Conservation (phyloP, 2,329 filamentous ascomycete species). For the Myriosclerotinia scirpicola region DNA sequence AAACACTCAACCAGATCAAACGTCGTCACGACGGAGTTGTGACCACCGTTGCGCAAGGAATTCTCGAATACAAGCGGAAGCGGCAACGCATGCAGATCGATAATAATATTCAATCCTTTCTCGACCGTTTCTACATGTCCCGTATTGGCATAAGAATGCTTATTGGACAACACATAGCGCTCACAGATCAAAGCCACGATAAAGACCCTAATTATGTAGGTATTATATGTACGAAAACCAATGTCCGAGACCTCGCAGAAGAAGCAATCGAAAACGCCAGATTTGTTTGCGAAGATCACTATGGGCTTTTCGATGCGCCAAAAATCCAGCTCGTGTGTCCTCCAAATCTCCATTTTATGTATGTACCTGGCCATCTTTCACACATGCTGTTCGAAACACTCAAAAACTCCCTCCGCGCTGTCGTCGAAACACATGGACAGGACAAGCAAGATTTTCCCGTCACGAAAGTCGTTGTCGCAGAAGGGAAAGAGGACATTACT, state of each 20-base stretch:
- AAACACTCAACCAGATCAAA: slow-evolving; percentile 91
- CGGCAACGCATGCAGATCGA: slow-evolving; percentile 98
- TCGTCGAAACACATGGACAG: slow-evolving; percentile 91
- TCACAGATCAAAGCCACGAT: slow-evolving; percentile 89
- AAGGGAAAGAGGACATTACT: slow-evolving; percentile 97
- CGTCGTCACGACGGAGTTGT: slow-evolving; percentile 94
- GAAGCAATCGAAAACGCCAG: slow-evolving; percentile 98
- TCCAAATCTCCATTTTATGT: slow-evolving; percentile 96
- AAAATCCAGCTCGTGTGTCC: slow-evolving; percentile 97
- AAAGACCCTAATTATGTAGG: slow-evolving; percentile 93
- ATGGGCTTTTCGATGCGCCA: slow-evolving; percentile 93
- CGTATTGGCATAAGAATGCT: slow-evolving; percentile 99
- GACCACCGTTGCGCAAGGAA: slow-evolving; percentile 96
- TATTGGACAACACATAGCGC: slow-evolving; percentile 95
- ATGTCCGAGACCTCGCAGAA: slow-evolving; percentile 89
- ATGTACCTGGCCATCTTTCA: slow-evolving; percentile 95
- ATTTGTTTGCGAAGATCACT: slow-evolving; percentile 99
- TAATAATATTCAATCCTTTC: slow-evolving; percentile 93
- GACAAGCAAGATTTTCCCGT: slow-evolving; percentile 96
- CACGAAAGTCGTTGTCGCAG: slow-evolving; percentile 95
- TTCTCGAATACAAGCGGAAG: slow-evolving; percentile 95
- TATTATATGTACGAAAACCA: slow-evolving; percentile 98
- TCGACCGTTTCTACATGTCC: slow-evolving; percentile 99
- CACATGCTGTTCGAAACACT: slow-evolving; percentile 99
- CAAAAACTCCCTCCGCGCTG: slow-evolving; percentile 95